Conservation (phyloP, 2,329 filamentous ascomycete species). For the Exophiala lecanii-corni region DNA sequence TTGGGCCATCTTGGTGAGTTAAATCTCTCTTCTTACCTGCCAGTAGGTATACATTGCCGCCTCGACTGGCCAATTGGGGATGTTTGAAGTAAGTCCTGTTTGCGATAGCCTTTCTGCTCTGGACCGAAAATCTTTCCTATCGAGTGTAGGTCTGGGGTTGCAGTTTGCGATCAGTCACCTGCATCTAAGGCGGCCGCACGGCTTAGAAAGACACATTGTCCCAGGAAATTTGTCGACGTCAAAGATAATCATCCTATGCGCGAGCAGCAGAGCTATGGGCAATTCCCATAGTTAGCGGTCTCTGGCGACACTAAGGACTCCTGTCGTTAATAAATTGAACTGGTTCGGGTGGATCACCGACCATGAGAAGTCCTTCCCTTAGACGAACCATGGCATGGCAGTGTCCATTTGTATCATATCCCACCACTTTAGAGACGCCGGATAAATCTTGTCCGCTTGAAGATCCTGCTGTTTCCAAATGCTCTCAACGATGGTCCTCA, state of each 20-base stretch:
- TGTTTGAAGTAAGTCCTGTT: not conserved
- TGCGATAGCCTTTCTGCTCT: not conserved
- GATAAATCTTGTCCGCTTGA: not conserved
- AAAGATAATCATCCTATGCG: slow-evolving; percentile 1
- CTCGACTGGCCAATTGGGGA: not conserved
- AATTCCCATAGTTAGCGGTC: not conserved
- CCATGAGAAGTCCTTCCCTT: not conserved
- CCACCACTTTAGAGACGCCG: slow-evolving; percentile 1
- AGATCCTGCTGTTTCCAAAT: slow-evolving; percentile 8
- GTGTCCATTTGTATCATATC: not conserved
- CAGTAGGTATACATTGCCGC: not conserved
- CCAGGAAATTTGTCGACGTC: not conserved
- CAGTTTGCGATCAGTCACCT: too few species aligned
- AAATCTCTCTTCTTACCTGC: too few species aligned
- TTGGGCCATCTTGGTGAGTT: too few species aligned
- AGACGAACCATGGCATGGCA: slow-evolving; percentile 3
- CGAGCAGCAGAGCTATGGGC: not conserved
- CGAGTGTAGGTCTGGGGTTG: too few species aligned
- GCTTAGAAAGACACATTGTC: too few species aligned
- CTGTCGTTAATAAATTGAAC: not conserved
- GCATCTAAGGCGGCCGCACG: too few species aligned
- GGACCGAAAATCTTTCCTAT: not conserved
- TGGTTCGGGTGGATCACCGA: not conserved
- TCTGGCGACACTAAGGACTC: not conserved
- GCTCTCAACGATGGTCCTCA: slow-evolving; percentile 4